These are phyloP conservation scores for Aspergillus sergii DNA, from an alignment of 2,329 filamentous ascomycete species.

Conservation along the genomic window DNA sequence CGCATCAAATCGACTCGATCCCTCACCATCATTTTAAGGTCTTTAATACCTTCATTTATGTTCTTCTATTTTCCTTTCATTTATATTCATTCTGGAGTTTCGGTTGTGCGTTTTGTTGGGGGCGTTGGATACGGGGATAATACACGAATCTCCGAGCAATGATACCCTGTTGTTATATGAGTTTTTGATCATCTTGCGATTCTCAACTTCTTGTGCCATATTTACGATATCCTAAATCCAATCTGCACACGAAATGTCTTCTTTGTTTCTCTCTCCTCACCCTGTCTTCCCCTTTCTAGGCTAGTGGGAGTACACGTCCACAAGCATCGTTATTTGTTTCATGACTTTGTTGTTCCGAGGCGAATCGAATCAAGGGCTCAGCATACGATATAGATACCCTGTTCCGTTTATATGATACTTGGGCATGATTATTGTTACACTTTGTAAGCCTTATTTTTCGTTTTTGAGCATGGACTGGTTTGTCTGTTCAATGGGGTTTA, in stretches of 20 bases:
- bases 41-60: constrained; percentile 6
- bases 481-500: background rate
- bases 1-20: constrained; percentile 10
- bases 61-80: constrained; percentile 13
- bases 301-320: constrained; percentile 17
- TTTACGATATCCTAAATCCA: constrained; percentile 21
- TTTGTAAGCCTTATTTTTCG: background rate
- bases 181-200: constrained; percentile 15
- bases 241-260: background rate
- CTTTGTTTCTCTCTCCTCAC: background rate
- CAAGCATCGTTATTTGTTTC: constrained; percentile 15
- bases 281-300: constrained; percentile 10
- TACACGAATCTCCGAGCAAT: constrained; percentile 46
- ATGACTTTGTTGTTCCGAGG: constrained; percentile 16
- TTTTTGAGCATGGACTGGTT: constrained; percentile 1
- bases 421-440: constrained; percentile 12
- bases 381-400: constrained; percentile 35
- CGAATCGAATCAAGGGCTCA: constrained; percentile 22
- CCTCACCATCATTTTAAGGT: constrained; percentile 4
- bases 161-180: constrained; percentile 40
- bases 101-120: constrained; percentile 11
- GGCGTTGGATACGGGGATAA: constrained; percentile 43
- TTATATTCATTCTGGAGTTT: constrained; percentile 11
- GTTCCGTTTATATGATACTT: constrained; percentile 19
- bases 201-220: constrained; percentile 24